These are phyloP conservation scores for Naganishia vaughanmartiniae DNA, from an alignment of 768 basidiomycete genomes.

Conservation along the genomic window DNA sequence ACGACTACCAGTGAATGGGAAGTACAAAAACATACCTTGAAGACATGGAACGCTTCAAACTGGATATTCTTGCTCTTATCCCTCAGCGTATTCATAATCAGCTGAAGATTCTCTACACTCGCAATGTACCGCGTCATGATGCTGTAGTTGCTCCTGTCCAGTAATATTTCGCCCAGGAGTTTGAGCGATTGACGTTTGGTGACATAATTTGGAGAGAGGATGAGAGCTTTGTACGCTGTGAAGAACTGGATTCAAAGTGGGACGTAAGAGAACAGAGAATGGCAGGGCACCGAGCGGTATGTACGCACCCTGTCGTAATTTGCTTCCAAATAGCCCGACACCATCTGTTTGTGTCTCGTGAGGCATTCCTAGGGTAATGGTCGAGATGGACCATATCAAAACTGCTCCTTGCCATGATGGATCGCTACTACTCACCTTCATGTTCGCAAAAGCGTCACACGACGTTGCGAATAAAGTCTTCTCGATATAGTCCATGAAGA, in stretches of 20 bases:
- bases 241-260: slow-evolving; percentile 68
- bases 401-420: not conserved
- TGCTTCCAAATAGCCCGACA: slow-evolving; percentile 91
- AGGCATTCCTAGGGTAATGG: slow-evolving; percentile 67
- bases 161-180: slow-evolving; percentile 91
- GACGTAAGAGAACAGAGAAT: not conserved
- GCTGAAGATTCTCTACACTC: slow-evolving; percentile 92
- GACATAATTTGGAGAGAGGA: slow-evolving; percentile 92
- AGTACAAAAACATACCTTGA: slow-evolving; percentile 72
- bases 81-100: slow-evolving; percentile 99
- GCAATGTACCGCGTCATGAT: slow-evolving; percentile 98
- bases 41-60: slow-evolving; percentile 99
- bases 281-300: not conserved
- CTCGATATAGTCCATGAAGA: slow-evolving; percentile 94
- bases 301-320: slow-evolving; percentile 85
- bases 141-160: slow-evolving; percentile 95
- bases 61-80: slow-evolving; percentile 99
- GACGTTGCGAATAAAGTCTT: slow-evolving; percentile 96
- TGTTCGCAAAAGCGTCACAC: slow-evolving; percentile 93
- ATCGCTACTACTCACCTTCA: slow-evolving; percentile 60
- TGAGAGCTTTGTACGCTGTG: slow-evolving; percentile 85
- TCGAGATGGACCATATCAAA: not conserved
- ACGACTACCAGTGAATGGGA: not conserved
- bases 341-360: slow-evolving; percentile 96
- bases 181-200: slow-evolving; percentile 99